Conservation (phyloP, 345 rosid genomes). For the Xanthoceras sorbifolium region DNA sequence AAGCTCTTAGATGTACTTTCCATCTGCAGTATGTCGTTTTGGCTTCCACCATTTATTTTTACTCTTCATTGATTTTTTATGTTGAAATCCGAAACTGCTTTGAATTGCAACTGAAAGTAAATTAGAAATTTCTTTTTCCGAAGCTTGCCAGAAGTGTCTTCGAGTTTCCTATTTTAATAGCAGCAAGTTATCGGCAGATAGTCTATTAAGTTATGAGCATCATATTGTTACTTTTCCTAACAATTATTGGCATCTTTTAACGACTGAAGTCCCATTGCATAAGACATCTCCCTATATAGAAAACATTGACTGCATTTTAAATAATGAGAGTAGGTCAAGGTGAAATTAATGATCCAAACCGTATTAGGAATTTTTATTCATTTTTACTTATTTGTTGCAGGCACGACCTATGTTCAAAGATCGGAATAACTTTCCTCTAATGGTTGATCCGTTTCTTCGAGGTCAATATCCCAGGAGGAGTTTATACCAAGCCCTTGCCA, state of each 20-base stretch:
- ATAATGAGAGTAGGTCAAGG: not conserved
- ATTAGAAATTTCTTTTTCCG: not conserved
- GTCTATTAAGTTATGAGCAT: not conserved
- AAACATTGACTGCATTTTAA: no score
- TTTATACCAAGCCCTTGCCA: conserved; percentile 85
- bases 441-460: conserved; percentile 80
- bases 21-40: conserved; percentile 2
- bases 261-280: no score
- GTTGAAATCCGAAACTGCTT: not conserved
- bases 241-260: not conserved
- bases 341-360: not conserved
- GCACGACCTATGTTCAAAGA: conserved; percentile 88
- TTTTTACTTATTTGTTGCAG: conserved; percentile 37
- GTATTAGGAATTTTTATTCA: not conserved
- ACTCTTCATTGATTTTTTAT: not conserved
- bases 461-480: conserved; percentile 79
- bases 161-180: not conserved
- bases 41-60: not conserved
- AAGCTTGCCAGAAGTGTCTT: not conserved
- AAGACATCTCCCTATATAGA: not conserved
- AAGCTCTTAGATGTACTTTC: conserved; percentile 5
- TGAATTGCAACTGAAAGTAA: not conserved
- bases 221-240: not conserved
- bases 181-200: not conserved
- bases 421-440: conserved; percentile 60